Evolutionary conservation across 176 grass and related monocot genomes (phyloP).

Genomic region (Bothriochloa decipiens): DNA sequence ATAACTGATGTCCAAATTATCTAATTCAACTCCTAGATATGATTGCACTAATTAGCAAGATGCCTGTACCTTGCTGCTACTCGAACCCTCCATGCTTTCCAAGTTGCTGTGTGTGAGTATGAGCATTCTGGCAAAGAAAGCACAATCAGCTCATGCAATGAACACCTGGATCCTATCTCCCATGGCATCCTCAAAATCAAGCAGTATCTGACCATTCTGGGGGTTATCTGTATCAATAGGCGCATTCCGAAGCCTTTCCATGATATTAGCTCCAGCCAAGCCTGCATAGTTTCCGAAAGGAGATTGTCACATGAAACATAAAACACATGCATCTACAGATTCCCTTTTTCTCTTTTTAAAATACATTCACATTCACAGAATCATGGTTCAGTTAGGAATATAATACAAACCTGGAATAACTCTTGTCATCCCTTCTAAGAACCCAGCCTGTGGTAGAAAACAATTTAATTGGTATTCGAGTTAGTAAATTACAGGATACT

Average conservation of each 20-base stretch:
- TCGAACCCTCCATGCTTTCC: background rate
- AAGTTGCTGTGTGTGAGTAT: background rate
- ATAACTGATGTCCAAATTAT: background rate
- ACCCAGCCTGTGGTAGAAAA: conserved; percentile 75
- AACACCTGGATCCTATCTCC: conserved; percentile 92
- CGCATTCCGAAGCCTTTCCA: conserved; percentile 78
- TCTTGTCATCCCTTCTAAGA: conserved; percentile 90
- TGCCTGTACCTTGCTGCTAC: background rate
- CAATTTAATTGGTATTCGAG: background rate
- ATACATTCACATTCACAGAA: conserved; percentile 1
- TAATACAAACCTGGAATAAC: conserved; percentile 77
- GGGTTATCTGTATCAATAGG: conserved; percentile 55
- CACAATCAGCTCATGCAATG: conserved; percentile 53
- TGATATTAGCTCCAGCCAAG: conserved; percentile 83
- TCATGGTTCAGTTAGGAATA: background rate
- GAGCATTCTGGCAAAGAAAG: background rate
- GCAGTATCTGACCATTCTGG: conserved; percentile 77
- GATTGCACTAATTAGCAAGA: background rate
- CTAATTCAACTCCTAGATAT: background rate
- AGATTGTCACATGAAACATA: conserved; percentile 17
- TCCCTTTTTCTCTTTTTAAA: background rate
- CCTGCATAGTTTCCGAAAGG: conserved; percentile 46
- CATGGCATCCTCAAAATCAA: conserved; percentile 77
- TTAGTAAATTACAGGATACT: conserved; percentile 3
- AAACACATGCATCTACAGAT: background rate